Evolutionary conservation across 2,329 filamentous ascomycete genomes (phyloP), one percentile per base, ranked within the genome.

Genomic region (Cordyceps tenuipes): DNA sequence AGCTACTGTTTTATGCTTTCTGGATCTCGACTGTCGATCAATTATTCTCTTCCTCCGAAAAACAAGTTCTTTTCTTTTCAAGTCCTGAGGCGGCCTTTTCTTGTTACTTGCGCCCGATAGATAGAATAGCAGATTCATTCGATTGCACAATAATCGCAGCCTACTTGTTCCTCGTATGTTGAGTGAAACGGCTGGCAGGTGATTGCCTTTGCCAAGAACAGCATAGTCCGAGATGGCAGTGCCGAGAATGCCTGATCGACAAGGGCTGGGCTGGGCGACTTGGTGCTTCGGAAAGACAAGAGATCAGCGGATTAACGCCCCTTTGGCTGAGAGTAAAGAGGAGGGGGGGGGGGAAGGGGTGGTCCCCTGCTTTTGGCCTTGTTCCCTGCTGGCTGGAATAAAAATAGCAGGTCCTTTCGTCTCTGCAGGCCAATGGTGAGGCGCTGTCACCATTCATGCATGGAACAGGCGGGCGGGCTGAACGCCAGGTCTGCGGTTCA

Each of bases 201-300:
- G 36, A 23, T 54, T 36, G 13, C 55, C 17, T 57, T 26, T 57
- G 46, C 55, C 34, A 19, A 57, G 55, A 50, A 49, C 5, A 50
- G 55, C 34, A 50, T 50, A 50, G 55, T 26, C 46, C 17, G 46
- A 50, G 46, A 47, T 57, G 44, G 55, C 21, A 46, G 55, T 57
- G 55, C 55, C 55, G 55, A 57, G 36, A 57, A 50, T 57, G 55
- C 55, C 55, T 57, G 55, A 57, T 57, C 55, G 55, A 26, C 55
- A 21, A 46, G 54, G 19, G 29, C 54, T 26, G 7, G 23, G 17
- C 15, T 29, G 29, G 29, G 29, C 29, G 5, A 29, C 29, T 29
- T 29, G 29, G 29, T 29, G 7, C 29, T 29, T 8, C 29, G 29
- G 15, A 13, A 19, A 36, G 49, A 23, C 12, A 26, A 26, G 23